Conservation (phyloP, 73 alveolate species). For the Paramecium biaurelia region DNA sequence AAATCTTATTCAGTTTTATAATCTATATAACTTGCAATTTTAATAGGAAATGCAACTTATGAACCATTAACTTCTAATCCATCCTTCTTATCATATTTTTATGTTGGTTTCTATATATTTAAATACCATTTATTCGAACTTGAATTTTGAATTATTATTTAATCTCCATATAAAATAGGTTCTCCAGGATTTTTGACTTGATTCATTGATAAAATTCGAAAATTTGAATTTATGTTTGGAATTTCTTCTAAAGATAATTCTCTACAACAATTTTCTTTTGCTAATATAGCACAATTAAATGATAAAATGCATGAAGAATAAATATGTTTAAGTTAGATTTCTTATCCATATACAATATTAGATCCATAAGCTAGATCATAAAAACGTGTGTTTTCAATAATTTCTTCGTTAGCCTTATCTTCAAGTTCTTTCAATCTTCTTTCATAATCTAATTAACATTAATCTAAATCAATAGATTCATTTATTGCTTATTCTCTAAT, state of each 20-base stretch:
- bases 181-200: constrained; percentile 9
- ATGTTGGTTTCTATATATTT: not conserved
- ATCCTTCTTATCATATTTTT: not conserved
- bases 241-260: constrained; percentile 35
- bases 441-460: not conserved
- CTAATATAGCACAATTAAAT: not conserved
- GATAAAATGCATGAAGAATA: not conserved
- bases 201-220: constrained; percentile 22
- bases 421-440: not conserved
- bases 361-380: not conserved
- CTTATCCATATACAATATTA: constrained; percentile 32
- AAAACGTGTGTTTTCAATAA: not conserved
- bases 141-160: not conserved
- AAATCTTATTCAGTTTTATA: constrained; percentile 21
- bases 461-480: not conserved
- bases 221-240: constrained; percentile 29
- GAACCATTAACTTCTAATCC: constrained; percentile 37
- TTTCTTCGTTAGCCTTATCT: not conserved
- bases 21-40: constrained; percentile 16
- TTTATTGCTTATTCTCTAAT: not conserved
- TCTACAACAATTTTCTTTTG: constrained; percentile 46
- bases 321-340: not conserved
- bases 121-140: not conserved
- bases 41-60: not conserved
- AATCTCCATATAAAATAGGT: constrained; percentile 46